A percentile compares a stretch with the other conserved stretches of the same genome.
These are phyloP conservation scores for Schoenoplectus triqueter DNA, from an alignment of 202 grass and related monocot species.

Conservation along the genomic window DNA sequence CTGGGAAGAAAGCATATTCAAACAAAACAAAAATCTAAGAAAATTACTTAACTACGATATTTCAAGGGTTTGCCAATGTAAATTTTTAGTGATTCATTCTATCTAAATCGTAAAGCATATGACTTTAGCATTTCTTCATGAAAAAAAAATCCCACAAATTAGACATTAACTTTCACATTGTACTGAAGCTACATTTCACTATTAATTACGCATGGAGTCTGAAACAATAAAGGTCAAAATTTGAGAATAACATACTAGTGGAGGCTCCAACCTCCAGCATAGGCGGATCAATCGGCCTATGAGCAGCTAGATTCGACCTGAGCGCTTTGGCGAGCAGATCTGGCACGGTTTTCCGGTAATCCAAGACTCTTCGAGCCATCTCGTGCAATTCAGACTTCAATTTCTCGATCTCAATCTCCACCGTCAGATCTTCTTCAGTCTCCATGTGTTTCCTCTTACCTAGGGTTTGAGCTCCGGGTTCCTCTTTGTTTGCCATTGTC, in stretches of 20 bases:
- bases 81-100: background rate
- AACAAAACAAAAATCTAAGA: background rate
- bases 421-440: slow-evolving; percentile 8
- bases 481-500: slow-evolving; percentile 21
- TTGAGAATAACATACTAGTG: slow-evolving; percentile 22
- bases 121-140: background rate
- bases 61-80: background rate
- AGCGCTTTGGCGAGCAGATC: slow-evolving; percentile 28
- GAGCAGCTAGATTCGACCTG: slow-evolving; percentile 29
- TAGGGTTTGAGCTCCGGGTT: slow-evolving; percentile 23
- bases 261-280: background rate
- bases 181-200: background rate
- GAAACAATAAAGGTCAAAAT: background rate
- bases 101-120: background rate
- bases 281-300: slow-evolving; percentile 44
- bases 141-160: background rate
- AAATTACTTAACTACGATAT: background rate
- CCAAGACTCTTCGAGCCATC: slow-evolving; percentile 59
- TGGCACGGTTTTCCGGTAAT: slow-evolving; percentile 48
- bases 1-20: background rate
- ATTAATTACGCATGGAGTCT: background rate
- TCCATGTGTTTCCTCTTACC: slow-evolving; percentile 33
- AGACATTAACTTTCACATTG: background rate
- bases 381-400: slow-evolving; percentile 56
- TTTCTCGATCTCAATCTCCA: slow-evolving; percentile 47